phyloP scores from a whole-genome alignment of 2,329 filamentous ascomycete species.

The Lachnellula arida region DNA sequence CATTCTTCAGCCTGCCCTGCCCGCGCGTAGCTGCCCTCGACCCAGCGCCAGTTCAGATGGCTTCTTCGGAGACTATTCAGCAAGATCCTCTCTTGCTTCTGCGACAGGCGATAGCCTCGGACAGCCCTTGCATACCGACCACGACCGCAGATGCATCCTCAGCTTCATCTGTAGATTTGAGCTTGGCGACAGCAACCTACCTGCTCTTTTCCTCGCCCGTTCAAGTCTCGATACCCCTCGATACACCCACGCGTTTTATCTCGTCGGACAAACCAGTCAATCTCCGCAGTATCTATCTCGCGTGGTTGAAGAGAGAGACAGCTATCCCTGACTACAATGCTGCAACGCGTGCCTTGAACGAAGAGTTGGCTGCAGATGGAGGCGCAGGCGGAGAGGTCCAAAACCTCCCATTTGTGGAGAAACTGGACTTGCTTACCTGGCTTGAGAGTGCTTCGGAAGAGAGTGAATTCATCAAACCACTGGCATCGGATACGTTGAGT shows the following conservation, averaged over 20 bases:
- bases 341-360: slow-evolving; percentile 74
- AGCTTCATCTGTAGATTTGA: slow-evolving; percentile 49
- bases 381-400: slow-evolving; percentile 66
- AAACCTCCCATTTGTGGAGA: slow-evolving; percentile 87
- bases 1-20: neutral
- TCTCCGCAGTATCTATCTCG: slow-evolving; percentile 91
- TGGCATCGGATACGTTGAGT: slow-evolving; percentile 56
- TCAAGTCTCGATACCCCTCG: slow-evolving; percentile 62
- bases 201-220: slow-evolving; percentile 64
- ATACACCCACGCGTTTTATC: slow-evolving; percentile 76
- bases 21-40: neutral
- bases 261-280: slow-evolving; percentile 73
- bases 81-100: slow-evolving; percentile 79
- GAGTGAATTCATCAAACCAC: slow-evolving; percentile 85
- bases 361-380: slow-evolving; percentile 54
- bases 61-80: slow-evolving; percentile 45
- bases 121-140: slow-evolving; percentile 66
- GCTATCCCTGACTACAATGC: slow-evolving; percentile 89
- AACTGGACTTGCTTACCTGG: slow-evolving; percentile 88
- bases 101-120: slow-evolving; percentile 73
- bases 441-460: slow-evolving; percentile 85
- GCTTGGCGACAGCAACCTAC: slow-evolving; percentile 72
- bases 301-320: slow-evolving; percentile 89
- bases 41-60: slow-evolving; percentile 41
- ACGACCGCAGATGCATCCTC: slow-evolving; percentile 61